Conservation (phyloP, 108 stramenopile genomes). For the Conticribra guillardii region DNA sequence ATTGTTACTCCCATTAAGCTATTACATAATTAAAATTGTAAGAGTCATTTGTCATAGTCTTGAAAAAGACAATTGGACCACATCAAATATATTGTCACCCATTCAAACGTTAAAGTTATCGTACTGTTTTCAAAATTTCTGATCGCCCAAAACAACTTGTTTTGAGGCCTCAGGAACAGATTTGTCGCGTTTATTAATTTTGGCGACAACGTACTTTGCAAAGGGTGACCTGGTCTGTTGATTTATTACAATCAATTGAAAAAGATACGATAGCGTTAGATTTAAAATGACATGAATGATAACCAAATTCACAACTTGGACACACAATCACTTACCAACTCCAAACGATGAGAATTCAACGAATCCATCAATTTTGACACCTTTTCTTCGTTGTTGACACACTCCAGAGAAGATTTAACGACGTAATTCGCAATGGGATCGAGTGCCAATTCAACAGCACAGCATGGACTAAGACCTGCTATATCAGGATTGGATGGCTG, state of each 20-base stretch:
- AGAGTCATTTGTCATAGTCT: too few species aligned
- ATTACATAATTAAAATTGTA: too few species aligned
- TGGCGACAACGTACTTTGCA: constrained; percentile 79
- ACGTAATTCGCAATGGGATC: constrained; percentile 98
- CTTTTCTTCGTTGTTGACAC: constrained; percentile 16
- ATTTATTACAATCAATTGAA: constrained; percentile 1
- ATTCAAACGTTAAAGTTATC: neutral
- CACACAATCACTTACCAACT: constrained; percentile 26
- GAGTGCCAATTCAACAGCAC: constrained; percentile 86
- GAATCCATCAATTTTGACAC: constrained; percentile 21
- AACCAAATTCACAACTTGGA: neutral
- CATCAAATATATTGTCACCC: too few species aligned
- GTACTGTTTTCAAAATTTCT: neutral
- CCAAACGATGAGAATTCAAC: constrained; percentile 20
- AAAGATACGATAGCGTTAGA: neutral
- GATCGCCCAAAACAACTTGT: neutral
- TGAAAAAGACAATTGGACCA: too few species aligned
- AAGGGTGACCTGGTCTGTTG: constrained; percentile 76
- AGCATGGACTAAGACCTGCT: constrained; percentile 48
- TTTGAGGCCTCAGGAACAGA: constrained; percentile 4
- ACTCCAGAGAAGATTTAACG: constrained; percentile 62
- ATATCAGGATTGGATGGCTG: constrained; percentile 2
- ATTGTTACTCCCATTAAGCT: too few species aligned
- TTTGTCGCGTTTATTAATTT: constrained; percentile 31
- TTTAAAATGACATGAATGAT: constrained; percentile 1